A percentile compares a stretch with the other conserved stretches of the same genome.
These are phyloP conservation scores for Roridomyces roridus DNA, from an alignment of 768 basidiomycete species.

Conservation along the genomic window DNA sequence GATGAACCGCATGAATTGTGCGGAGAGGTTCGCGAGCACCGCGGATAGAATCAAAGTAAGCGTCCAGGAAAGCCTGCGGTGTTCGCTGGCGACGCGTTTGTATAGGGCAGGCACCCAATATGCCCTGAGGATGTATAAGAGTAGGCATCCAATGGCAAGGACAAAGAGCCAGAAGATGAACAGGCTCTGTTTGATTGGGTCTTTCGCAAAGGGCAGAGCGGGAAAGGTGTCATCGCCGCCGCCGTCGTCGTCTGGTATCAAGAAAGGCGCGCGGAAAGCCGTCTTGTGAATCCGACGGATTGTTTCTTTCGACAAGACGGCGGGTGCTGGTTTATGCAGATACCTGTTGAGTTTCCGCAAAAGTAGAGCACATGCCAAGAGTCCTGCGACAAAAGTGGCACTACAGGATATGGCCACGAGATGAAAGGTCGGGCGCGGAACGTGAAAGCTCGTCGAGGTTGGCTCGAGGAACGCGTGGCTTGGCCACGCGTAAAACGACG, in stretches of 20 bases:
- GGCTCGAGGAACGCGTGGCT: background rate
- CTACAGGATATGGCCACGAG: slow-evolving; percentile 9
- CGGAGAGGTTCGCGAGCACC: slow-evolving; percentile 9
- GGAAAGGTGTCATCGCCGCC: slow-evolving; percentile 12
- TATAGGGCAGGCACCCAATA: slow-evolving; percentile 5
- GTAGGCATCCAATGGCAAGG: background rate
- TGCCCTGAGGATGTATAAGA: slow-evolving; percentile 7
- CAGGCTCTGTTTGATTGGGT: slow-evolving; percentile 18
- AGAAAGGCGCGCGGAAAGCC: slow-evolving; percentile 20
- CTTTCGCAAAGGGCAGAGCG: slow-evolving; percentile 11
- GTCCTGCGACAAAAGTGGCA: background rate
- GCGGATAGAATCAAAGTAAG: slow-evolving; percentile 6
- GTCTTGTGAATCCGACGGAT: slow-evolving; percentile 15
- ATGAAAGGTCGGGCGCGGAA: background rate
- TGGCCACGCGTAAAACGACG: background rate
- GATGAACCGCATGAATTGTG: slow-evolving; percentile 4
- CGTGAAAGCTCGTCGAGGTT: background rate
- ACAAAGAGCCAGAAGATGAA: slow-evolving; percentile 21
- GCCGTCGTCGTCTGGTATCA: slow-evolving; percentile 16
- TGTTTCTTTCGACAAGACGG: slow-evolving; percentile 12
- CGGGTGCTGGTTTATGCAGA: background rate
- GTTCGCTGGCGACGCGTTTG: slow-evolving; percentile 7
- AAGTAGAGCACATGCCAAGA: background rate
- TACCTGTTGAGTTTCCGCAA: background rate
- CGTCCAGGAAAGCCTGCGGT: slow-evolving; percentile 11